These are phyloP conservation scores for Coprinopsis marcescibilis DNA, from an alignment of 768 basidiomycete species.

Conservation along the genomic window DNA sequence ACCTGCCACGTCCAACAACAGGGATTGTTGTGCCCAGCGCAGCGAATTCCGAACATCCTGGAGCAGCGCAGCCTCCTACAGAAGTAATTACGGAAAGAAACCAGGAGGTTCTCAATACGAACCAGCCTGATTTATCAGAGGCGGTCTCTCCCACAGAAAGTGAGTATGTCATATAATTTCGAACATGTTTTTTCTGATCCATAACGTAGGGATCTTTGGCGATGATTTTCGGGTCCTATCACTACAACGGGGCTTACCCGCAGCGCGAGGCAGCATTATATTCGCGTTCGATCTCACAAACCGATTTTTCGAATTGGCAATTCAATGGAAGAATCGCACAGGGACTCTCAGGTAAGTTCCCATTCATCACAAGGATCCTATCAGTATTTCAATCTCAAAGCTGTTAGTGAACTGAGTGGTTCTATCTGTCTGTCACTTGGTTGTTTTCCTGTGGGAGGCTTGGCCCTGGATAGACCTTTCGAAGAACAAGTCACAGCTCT, in stretches of 20 bases:
- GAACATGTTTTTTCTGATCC: no score
- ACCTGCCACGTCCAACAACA: no score
- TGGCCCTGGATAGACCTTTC: constrained; percentile 14
- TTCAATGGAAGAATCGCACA: constrained; percentile 31
- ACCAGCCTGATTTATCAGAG: no score
- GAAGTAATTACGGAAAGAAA: no score
- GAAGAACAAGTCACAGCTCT: constrained; percentile 19
- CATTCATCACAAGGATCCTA: neutral
- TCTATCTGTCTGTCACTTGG: constrained; percentile 41
- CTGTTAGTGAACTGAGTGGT: constrained; percentile 24
- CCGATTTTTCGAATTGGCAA: constrained; percentile 20
- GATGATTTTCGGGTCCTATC: constrained; percentile 14
- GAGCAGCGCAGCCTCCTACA: no score
- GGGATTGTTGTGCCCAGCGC: no score
- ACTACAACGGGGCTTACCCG: constrained; percentile 11
- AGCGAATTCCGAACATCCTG: no score
- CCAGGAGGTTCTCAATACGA: no score
- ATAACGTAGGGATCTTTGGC: constrained; percentile 17
- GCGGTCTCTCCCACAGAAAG: no score
- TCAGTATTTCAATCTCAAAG: neutral
- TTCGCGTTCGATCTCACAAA: constrained; percentile 22
- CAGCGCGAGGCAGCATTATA: constrained; percentile 11
- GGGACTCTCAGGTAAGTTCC: constrained; percentile 24
- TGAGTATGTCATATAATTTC: no score
- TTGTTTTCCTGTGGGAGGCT: constrained; percentile 30